phyloP scores from a whole-genome alignment of 2,329 filamentous ascomycete genomes.

The Alternaria angustiovoidea region DNA sequence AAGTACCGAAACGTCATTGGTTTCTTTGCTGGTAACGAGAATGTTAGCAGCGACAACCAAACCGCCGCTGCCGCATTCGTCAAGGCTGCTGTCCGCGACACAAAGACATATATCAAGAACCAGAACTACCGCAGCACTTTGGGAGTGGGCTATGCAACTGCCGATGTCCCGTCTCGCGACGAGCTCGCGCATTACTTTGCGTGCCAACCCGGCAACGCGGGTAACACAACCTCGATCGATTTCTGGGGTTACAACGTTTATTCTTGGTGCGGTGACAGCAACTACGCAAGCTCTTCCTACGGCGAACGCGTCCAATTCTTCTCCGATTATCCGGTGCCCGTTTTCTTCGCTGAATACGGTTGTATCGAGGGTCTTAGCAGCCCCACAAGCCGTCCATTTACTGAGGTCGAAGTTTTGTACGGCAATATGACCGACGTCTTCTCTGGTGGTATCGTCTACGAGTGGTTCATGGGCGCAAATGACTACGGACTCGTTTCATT shows the following conservation, averaged over 20 bases:
- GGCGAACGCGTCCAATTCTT: slow-evolving; percentile 85
- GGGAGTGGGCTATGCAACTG: slow-evolving; percentile 93
- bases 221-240: slow-evolving; percentile 72
- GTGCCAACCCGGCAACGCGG: slow-evolving; percentile 67
- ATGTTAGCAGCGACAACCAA: slow-evolving; percentile 86
- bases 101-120: slow-evolving; percentile 86
- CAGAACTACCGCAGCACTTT: slow-evolving; percentile 75
- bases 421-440: slow-evolving; percentile 86
- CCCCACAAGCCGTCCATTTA: slow-evolving; percentile 74
- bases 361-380: slow-evolving; percentile 70
- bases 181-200: slow-evolving; percentile 93
- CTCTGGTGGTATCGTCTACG: slow-evolving; percentile 97
- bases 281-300: slow-evolving; percentile 79
- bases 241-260: slow-evolving; percentile 99
- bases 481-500: slow-evolving; percentile 83
- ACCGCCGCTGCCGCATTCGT: slow-evolving; percentile 90
- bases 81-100: slow-evolving; percentile 95
- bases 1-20: slow-evolving; percentile 92
- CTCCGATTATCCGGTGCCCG: slow-evolving; percentile 85
- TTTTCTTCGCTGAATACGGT: slow-evolving; percentile 98
- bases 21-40: slow-evolving; percentile 99
- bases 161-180: slow-evolving; percentile 85
- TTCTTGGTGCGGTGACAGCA: slow-evolving; percentile 93
- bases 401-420: slow-evolving; percentile 84
- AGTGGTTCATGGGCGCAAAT: slow-evolving; percentile 93